Base-by-base conservation (phyloP, 495 filamentous ascomycete species). In the Friedmanniomyces simplex region DNA sequence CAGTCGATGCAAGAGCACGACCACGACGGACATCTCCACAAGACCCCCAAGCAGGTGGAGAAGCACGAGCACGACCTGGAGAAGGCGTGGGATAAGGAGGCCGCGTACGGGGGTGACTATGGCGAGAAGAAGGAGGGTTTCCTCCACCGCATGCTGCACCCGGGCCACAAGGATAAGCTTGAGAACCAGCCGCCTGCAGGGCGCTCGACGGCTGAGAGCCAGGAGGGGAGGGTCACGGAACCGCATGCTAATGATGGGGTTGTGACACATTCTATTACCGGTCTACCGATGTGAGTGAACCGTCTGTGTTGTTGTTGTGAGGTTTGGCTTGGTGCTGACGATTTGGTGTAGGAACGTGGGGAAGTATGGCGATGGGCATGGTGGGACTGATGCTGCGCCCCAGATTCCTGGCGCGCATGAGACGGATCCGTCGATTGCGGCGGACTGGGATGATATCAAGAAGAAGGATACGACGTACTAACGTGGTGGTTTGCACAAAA, bases 261-360 rank as follows among this genome's bases (percentile, higher is more conserved):
- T 4, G 65, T 66, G 16, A 65, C 43, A 0, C 63, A 70, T 52
- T 63, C 67, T 20, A 55, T 64, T 30, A 70, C 67, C 5, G 68
- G 68, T 0, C 60, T 66, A 5, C 67, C 67, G 30, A 67, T 69
- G 28, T 32, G 10, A 32, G 28, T 32, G 28, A 32, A 32, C n/a
- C n/a, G n/a, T n/a, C n/a, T n/a, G n/a, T n/a, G n/a, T n/a, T n/a
- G n/a, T n/a, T n/a, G n/a, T n/a, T n/a, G n/a, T n/a, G 28, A 32
- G 3, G 28, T 32, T 32, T 32, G 3, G 28, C 28, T 32, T 32
- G 3, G 28, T 32, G 28, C 28, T 32, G 28, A 32, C 10, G 28
- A 32, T 32, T 32, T 4, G 5, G 3, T 43, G 41, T 22, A 43
- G 41, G 65, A 65, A 69, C 55, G 63, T 66, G 2, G 60, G 54